Percentiles rank a stretch among this genome's conserved stretches.
Conservation (phyloP, 805 yeast genomes). For the Sugiyamaella chiloensis region DNA sequence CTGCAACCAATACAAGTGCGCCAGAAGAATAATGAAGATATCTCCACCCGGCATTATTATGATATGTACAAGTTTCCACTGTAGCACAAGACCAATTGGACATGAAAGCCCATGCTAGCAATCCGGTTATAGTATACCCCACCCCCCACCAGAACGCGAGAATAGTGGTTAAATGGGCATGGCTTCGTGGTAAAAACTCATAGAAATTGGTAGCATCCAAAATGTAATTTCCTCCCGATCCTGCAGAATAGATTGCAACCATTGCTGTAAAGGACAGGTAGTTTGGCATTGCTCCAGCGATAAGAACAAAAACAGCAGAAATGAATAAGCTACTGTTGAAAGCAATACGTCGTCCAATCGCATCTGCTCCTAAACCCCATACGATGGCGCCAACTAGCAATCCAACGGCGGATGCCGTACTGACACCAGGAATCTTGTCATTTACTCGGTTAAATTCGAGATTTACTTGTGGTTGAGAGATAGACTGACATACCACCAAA, state of each 20-base stretch:
- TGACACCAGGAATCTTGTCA: conserved; percentile 42
- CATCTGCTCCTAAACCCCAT: conserved; percentile 56
- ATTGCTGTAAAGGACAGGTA: conserved; percentile 50
- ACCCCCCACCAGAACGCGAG: conserved; percentile 62
- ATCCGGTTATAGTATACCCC: conserved; percentile 53
- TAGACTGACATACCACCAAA: conserved; percentile 45
- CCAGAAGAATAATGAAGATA: conserved; percentile 54
- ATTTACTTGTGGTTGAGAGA: conserved; percentile 46
- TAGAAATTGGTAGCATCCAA: conserved; percentile 52
- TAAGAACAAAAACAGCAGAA: conserved; percentile 48
- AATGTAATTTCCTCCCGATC: conserved; percentile 49
- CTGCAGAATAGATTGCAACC: conserved; percentile 45
- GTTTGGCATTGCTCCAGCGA: conserved; percentile 51
- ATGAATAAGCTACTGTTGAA: conserved; percentile 49
- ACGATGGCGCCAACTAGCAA: conserved; percentile 50
- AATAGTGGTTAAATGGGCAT: conserved; percentile 50
- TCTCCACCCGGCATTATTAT: conserved; percentile 58
- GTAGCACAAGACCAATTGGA: conserved; percentile 48
- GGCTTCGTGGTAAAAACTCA: conserved; percentile 49
- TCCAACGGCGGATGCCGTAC: conserved; percentile 49
- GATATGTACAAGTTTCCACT: conserved; percentile 42
- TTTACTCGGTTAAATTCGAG: conserved; percentile 41
- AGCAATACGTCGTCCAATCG: conserved; percentile 51
- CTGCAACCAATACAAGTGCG: conserved; percentile 48
- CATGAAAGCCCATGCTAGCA: conserved; percentile 56